phyloP scores from a whole-genome alignment of 306 rosid genomes.

The Pueraria montana region DNA sequence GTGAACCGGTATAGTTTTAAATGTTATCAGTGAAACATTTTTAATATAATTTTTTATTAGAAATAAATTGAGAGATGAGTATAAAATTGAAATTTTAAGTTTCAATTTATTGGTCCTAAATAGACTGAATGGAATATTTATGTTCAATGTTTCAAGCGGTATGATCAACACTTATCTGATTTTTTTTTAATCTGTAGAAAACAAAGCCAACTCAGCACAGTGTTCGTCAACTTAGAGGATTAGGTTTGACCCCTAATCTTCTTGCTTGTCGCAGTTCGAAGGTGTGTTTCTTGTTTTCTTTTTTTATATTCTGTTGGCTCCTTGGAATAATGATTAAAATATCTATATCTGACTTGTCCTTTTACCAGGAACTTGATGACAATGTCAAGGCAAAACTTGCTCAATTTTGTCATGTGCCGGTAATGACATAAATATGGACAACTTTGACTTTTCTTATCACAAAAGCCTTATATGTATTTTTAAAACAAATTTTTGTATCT shows the following conservation, averaged over 20 bases:
- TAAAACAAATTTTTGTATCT: slow-evolving; percentile 38
- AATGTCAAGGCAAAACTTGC: slow-evolving; percentile 82
- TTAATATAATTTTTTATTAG: slow-evolving; percentile 13
- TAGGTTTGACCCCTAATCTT: slow-evolving; percentile 85
- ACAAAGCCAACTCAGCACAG: slow-evolving; percentile 96
- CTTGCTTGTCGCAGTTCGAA: slow-evolving; percentile 89
- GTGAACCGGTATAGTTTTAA: slow-evolving; percentile 77
- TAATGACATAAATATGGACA: slow-evolving; percentile 50
- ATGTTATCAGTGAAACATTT: slow-evolving; percentile 29
- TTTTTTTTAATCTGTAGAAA: slow-evolving; percentile 64
- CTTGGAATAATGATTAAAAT: slow-evolving; percentile 30
- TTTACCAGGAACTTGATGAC: slow-evolving; percentile 76
- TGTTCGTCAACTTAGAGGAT: slow-evolving; percentile 88
- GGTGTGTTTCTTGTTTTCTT: slow-evolving; percentile 57
- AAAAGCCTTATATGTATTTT: neutral
- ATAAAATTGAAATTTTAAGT: neutral
- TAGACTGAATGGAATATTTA: slow-evolving; percentile 6
- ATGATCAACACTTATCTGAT: slow-evolving; percentile 26
- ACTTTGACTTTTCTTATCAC: slow-evolving; percentile 33
- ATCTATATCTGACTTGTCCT: slow-evolving; percentile 35
- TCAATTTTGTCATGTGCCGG: slow-evolving; percentile 98
- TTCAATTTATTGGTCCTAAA: slow-evolving; percentile 24
- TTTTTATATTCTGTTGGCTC: slow-evolving; percentile 18
- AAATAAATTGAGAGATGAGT: slow-evolving; percentile 16
- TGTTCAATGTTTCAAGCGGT: slow-evolving; percentile 27